phyloP scores from a whole-genome alignment of 1,139 yeast genomes.

The Pichia cactophila region DNA sequence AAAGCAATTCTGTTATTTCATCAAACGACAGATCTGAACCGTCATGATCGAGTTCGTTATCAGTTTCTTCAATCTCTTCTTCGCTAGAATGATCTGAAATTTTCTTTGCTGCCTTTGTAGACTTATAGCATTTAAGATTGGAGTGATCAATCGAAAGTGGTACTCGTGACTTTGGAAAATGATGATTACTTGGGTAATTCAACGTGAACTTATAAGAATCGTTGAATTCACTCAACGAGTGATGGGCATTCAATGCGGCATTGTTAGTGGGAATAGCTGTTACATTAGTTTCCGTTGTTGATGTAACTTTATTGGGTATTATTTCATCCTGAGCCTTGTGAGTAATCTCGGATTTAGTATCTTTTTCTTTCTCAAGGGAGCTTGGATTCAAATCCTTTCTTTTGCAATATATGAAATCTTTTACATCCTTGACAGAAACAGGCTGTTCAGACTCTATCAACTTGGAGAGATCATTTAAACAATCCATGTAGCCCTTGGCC shows the following conservation, averaged over 20 bases:
- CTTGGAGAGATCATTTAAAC: conserved; percentile 48
- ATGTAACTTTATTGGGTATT: neutral
- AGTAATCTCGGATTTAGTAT: neutral
- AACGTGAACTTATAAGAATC: conserved; percentile 10
- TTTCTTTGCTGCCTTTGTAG: neutral
- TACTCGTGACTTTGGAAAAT: conserved; percentile 10
- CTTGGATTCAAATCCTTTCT: conserved; percentile 1
- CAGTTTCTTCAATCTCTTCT: neutral
- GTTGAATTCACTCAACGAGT: conserved; percentile 14
- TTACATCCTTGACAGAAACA: conserved; percentile 3
- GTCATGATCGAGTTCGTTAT: neutral
- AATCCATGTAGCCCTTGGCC: conserved; percentile 49
- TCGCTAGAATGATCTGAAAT: neutral
- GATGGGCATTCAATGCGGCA: neutral
- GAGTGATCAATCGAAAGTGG: conserved; percentile 12
- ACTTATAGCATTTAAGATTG: conserved; percentile 5
- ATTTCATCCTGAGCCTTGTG: neutral
- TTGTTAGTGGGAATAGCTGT: neutral
- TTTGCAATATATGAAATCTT: conserved; percentile 4
- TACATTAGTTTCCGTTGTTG: neutral
- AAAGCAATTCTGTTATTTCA: neutral
- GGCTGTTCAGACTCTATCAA: conserved; percentile 28
- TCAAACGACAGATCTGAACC: neutral
- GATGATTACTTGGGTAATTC: conserved; percentile 10
- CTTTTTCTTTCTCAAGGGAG: neutral